Evolutionary conservation across 768 basidiomycete genomes (phyloP).

Genomic region (Mycena indigotica): DNA sequence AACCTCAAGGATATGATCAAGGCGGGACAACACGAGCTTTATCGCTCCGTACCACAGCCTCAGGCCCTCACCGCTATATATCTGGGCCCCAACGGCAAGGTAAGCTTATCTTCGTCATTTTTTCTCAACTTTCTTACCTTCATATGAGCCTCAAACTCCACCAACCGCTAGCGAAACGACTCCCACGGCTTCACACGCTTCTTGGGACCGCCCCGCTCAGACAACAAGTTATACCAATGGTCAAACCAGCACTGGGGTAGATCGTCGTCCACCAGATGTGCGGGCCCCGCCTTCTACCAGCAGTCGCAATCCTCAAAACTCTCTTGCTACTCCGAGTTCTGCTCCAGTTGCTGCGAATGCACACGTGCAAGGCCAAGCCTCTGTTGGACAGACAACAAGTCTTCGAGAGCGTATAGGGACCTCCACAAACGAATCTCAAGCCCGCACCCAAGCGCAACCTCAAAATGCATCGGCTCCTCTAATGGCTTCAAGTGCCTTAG

Average conservation of each 20-base stretch:
- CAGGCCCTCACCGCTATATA: slow-evolving; percentile 65
- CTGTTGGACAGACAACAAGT: slow-evolving; percentile 4
- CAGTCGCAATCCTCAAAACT: slow-evolving; percentile 13
- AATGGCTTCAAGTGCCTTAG: slow-evolving; percentile 3
- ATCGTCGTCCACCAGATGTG: slow-evolving; percentile 22
- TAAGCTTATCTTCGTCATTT: slow-evolving; percentile 1
- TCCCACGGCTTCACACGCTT: slow-evolving; percentile 5
- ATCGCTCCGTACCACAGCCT: slow-evolving; percentile 66
- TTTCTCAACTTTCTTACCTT: neutral
- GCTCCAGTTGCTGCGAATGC: slow-evolving; percentile 7
- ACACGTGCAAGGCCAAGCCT: slow-evolving; percentile 1
- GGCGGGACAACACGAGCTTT: slow-evolving; percentile 71
- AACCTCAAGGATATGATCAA: slow-evolving; percentile 75
- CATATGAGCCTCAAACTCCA: neutral
- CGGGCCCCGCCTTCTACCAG: slow-evolving; percentile 9
- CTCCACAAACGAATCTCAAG: slow-evolving; percentile 11
- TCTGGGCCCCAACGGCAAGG: slow-evolving; percentile 48
- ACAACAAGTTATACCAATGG: neutral
- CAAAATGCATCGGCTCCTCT: slow-evolving; percentile 7
- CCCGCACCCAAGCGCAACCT: slow-evolving; percentile 1
- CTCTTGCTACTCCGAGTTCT: slow-evolving; percentile 5
- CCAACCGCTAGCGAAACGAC: neutral
- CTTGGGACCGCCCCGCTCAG: slow-evolving; percentile 19
- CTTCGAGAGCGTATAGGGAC: slow-evolving; percentile 20
- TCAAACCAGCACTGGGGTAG: slow-evolving; percentile 13